Base-by-base conservation (phyloP, 257 asterid genomes). In the Petunia secreta region DNA sequence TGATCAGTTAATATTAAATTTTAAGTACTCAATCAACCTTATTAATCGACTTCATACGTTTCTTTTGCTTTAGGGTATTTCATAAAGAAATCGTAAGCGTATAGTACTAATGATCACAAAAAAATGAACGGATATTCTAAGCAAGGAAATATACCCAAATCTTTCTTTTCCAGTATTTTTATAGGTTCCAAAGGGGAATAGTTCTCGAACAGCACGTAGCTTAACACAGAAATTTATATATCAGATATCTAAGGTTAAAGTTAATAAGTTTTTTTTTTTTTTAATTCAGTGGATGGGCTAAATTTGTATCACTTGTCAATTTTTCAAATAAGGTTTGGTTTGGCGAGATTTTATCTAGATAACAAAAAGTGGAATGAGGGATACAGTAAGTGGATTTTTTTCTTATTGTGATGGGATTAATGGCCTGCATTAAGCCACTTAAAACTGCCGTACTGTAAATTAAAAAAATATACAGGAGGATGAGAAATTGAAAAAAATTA, bases 11-110 rank as follows among this genome's bases (percentile, higher is more conserved):
- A 34, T 4, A 25, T 44, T 50, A n/a, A 8, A 44, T 4, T 44
- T 4, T 46, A 46, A 46, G 41, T 16, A 25, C 39, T 69, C 57
- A 44, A 1, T 69, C 59, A 69, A 69, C n/a, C 3, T 2, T 1
- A 9, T 46, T 46, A 46, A 55, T 43, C 39, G 36, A 15, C 4
- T 43, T 43, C 75, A 36, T 69, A 69, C 16, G 9, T 46, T 44
- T 68, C 76, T 68, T 68, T 46, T 68, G 58, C 58, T 68, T 44
- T 68, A 16, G 57, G 76, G 37, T 0, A 68, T 68, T 8, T 8
- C 5, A 44, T 0, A 16, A 68, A 9, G 38, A 44, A 25, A 25
- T 25, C 37, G 69, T 16, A 63, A 63, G 25, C 1, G 40, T 16
- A 15, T 68, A 68, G 75, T 7, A 43, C 54, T 48, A 13, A 34